Evolutionary conservation across 345 rosid species (phyloP), one percentile per base, ranked within the genome.

Genomic region (Dovyalis caffra): DNA sequence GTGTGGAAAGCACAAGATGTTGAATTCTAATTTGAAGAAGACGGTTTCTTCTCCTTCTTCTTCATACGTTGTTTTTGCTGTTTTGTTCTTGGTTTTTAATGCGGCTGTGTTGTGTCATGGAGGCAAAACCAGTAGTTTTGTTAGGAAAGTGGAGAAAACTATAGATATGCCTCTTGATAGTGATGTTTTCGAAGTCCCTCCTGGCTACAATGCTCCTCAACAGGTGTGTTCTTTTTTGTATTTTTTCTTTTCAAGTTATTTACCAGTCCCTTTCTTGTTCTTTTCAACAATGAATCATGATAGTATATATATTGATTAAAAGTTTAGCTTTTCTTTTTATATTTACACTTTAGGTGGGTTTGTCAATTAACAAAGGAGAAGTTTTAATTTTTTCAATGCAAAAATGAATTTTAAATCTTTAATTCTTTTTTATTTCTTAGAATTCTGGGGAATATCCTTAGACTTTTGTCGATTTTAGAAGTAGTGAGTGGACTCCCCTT

Each of bases 121-220:
- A 79, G 95, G 97, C 71, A 76, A 49, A 61, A 93, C 98, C 20
- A 87, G 98, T 78, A 75, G 33, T 6, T 93, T 77, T 61, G 88
- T 86, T 33, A 88, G 98, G 75, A 85, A 81, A 70, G 56, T 81
- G 45, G 93, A 84, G 74, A 79, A 82, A 68, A 72, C 86, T 51
- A 32, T 77, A 43, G 98, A 88, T 72, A 90, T 93, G 97, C 95
- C 97, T 70, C 87, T 91, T 37, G 85, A 90, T 61, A 88, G 92
- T 49, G 98, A 91, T 76, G 92, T 89, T 20, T 93, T 93, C 56
- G 66, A 63, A 16, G 86, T 85, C 68, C 93, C 93, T 79, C 87
- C 82, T 45, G 95, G 97, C 20, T 84, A 86, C 67, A 93, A 93
- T 90, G 98, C 98, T 77, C 98, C 98, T 71, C 95, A 93, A 65